phyloP scores from a whole-genome alignment of 202 grass and related monocot species.

The Alloteropsis angusta region DNA sequence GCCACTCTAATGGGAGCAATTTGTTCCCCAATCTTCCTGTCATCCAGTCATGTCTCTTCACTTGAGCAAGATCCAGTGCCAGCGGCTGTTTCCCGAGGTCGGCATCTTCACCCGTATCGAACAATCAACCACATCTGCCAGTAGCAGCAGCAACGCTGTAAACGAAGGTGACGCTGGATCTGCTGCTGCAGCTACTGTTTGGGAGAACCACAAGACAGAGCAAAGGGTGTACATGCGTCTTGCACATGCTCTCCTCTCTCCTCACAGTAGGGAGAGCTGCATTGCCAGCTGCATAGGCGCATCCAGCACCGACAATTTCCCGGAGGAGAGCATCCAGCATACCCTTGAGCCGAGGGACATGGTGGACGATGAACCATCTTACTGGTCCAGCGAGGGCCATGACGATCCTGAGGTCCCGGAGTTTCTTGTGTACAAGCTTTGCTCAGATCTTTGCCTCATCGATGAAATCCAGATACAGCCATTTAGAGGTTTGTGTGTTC shows the following conservation, averaged over 20 bases:
- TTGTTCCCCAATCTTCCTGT: neutral
- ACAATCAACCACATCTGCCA: neutral
- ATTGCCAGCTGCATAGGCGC: conserved; percentile 41
- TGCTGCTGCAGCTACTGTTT: neutral
- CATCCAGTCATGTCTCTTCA: conserved; percentile 46
- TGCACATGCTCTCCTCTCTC: conserved; percentile 11
- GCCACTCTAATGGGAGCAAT: neutral
- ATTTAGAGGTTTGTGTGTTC: conserved; percentile 39
- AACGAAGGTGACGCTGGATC: conserved; percentile 14
- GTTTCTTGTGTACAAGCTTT: conserved; percentile 47
- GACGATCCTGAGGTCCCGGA: conserved; percentile 34
- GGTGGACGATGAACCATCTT: conserved; percentile 28
- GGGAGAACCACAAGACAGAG: conserved; percentile 20
- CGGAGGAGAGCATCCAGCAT: conserved; percentile 58
- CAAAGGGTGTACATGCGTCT: conserved; percentile 44
- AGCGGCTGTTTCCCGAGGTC: conserved; percentile 42
- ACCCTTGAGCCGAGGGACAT: conserved; percentile 43
- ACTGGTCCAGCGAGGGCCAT: conserved; percentile 81
- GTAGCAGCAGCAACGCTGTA: neutral
- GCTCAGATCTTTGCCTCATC: conserved; percentile 41
- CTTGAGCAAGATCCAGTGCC: conserved; percentile 52
- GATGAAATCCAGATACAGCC: conserved; percentile 66
- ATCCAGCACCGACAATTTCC: conserved; percentile 82
- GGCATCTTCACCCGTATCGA: conserved; percentile 36
- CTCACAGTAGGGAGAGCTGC: conserved; percentile 11